Percentiles rank a stretch among this genome's conserved stretches.
phyloP scores from a whole-genome alignment of 495 filamentous ascomycete species.

The Penicillium silybi region DNA sequence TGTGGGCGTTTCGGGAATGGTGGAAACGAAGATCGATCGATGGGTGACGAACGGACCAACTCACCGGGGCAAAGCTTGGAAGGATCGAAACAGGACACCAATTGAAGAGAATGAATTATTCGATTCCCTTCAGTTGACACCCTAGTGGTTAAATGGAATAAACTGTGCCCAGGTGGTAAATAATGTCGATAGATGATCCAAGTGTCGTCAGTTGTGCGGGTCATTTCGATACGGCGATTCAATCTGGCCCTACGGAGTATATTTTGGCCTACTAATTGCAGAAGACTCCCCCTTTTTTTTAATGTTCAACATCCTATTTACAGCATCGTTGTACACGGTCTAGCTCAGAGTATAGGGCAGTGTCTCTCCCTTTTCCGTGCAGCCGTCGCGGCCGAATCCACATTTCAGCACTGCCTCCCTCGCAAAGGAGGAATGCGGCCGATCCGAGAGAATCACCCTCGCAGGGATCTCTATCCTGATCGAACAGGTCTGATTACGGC shows the following conservation, averaged over 20 bases:
- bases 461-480: conserved; percentile 2
- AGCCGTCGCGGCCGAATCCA: conserved; percentile 5
- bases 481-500: neutral
- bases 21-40: conserved; percentile 33
- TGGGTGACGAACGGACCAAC: conserved; percentile 9
- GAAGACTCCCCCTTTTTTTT: neutral
- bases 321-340: neutral
- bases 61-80: neutral
- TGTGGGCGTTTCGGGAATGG: conserved; percentile 38
- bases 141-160: conserved; percentile 5
- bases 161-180: conserved; percentile 13
- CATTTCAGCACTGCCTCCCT: conserved; percentile 18
- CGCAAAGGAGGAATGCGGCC: conserved; percentile 14
- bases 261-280: neutral
- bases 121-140: neutral
- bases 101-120: neutral
- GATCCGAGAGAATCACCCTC: conserved; percentile 13
- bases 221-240: conserved; percentile 5
- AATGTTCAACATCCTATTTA: neutral
- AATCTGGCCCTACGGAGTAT: neutral
- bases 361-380: neutral
- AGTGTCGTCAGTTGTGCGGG: conserved; percentile 5
- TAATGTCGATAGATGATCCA: neutral
- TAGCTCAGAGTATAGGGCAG: neutral
- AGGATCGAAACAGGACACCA: neutral